Conservation (phyloP, 768 basidiomycete genomes). For the Macrocybe gigantea region DNA sequence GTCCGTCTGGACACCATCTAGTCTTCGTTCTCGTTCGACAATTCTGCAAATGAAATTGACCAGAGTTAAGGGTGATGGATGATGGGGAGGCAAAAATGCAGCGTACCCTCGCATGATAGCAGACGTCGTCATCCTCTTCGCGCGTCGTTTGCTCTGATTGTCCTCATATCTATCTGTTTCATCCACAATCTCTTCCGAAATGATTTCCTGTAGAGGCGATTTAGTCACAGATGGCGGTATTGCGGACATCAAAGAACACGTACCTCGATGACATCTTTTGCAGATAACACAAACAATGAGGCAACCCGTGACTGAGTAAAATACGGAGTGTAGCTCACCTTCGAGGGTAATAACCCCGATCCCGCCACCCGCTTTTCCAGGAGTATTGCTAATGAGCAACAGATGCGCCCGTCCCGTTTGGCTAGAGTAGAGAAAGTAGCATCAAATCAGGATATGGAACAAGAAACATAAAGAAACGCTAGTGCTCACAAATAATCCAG, state of each 20-base stretch:
- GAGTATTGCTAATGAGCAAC: slow-evolving; percentile 76
- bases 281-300: not conserved
- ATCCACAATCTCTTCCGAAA: slow-evolving; percentile 93
- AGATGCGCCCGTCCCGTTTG: slow-evolving; percentile 96
- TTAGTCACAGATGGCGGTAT: not conserved
- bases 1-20: slow-evolving; percentile 16
- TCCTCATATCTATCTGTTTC: slow-evolving; percentile 91
- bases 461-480: not conserved
- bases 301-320: too few species aligned
- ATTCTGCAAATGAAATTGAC: slow-evolving; percentile 28
- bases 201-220: slow-evolving; percentile 69
- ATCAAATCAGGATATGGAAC: not conserved
- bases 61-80: not conserved
- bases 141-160: slow-evolving; percentile 74
- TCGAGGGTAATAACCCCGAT: slow-evolving; percentile 90
- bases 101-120: slow-evolving; percentile 75
- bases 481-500: slow-evolving; percentile 78
- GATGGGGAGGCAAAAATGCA: not conserved
- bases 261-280: slow-evolving; percentile 72
- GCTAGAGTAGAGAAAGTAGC: slow-evolving; percentile 27
- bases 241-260: slow-evolving; percentile 4
- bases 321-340: slow-evolving; percentile 33
- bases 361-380: slow-evolving; percentile 77
- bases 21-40: slow-evolving; percentile 44
- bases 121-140: slow-evolving; percentile 65